phyloP scores from a whole-genome alignment of 768 basidiomycete genomes.

The Mycena maculata region DNA sequence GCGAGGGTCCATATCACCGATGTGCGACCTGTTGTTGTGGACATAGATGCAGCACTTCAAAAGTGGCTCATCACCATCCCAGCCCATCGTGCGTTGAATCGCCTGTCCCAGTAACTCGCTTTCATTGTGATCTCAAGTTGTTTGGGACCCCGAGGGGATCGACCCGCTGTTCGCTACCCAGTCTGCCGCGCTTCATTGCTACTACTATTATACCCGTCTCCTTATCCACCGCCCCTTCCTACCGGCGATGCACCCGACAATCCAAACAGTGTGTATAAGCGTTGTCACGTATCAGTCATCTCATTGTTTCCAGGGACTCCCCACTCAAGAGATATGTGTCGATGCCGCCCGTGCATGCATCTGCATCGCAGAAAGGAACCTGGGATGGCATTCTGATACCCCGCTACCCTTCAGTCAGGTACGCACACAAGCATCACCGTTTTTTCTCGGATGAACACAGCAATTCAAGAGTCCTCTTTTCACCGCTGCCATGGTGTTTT shows the following conservation, averaged over 20 bases:
- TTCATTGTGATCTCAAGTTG: background rate
- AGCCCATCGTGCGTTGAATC: background rate
- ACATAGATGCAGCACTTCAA: background rate
- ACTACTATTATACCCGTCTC: background rate
- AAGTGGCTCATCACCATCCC: constrained; percentile 2
- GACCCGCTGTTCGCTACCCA: background rate
- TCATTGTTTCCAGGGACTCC: constrained; percentile 43
- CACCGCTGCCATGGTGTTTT: constrained; percentile 5
- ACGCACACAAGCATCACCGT: background rate
- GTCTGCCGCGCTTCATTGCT: constrained; percentile 1
- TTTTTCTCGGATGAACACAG: background rate
- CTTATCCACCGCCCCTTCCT: constrained; percentile 6
- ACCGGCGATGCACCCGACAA: background rate
- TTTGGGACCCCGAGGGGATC: background rate
- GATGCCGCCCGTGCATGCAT: constrained; percentile 70
- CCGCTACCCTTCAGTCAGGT: constrained; percentile 24
- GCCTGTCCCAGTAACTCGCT: background rate
- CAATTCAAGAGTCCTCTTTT: background rate
- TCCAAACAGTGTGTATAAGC: background rate
- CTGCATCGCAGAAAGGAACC: constrained; percentile 62
- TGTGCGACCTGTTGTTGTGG: background rate
- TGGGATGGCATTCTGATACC: constrained; percentile 36
- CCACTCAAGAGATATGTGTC: constrained; percentile 72
- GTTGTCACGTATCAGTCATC: background rate
- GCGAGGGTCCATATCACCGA: background rate